Conservation (phyloP, 1,284 basidiomycete genomes). For the Boletus smithii region DNA sequence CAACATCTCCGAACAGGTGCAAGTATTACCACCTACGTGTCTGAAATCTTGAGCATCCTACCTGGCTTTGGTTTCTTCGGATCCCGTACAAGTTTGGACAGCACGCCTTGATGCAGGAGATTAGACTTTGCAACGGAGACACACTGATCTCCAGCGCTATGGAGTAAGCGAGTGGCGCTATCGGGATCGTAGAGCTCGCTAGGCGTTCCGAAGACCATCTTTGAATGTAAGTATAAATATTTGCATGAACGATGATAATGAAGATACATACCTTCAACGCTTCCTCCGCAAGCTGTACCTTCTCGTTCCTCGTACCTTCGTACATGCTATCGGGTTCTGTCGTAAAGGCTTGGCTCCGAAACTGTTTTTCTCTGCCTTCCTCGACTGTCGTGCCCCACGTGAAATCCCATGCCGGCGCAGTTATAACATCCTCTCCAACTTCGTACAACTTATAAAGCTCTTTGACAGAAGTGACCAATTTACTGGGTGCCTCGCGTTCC, state of each 20-base stretch:
- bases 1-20: background rate
- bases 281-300: constrained; percentile 56
- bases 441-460: constrained; percentile 48
- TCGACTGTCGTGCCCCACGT: constrained; percentile 68
- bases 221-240: constrained; percentile 12
- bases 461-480: constrained; percentile 48
- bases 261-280: constrained; percentile 58
- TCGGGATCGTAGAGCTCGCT: constrained; percentile 62
- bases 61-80: constrained; percentile 60
- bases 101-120: constrained; percentile 56
- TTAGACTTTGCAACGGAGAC: constrained; percentile 55
- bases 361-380: constrained; percentile 69
- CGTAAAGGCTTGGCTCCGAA: constrained; percentile 57
- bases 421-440: constrained; percentile 43
- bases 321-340: constrained; percentile 43
- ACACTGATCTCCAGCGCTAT: constrained; percentile 48
- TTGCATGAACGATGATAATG: background rate
- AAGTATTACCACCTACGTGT: constrained; percentile 42
- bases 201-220: constrained; percentile 79
- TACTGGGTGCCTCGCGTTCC: constrained; percentile 38
- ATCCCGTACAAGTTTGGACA: constrained; percentile 66
- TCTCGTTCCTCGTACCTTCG: constrained; percentile 35
- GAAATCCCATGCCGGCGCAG: constrained; percentile 61
- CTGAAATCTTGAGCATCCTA: constrained; percentile 70
- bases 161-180: constrained; percentile 54